Conservation (phyloP, 163 green algal species). For the Scenedesmus sp. region DNA sequence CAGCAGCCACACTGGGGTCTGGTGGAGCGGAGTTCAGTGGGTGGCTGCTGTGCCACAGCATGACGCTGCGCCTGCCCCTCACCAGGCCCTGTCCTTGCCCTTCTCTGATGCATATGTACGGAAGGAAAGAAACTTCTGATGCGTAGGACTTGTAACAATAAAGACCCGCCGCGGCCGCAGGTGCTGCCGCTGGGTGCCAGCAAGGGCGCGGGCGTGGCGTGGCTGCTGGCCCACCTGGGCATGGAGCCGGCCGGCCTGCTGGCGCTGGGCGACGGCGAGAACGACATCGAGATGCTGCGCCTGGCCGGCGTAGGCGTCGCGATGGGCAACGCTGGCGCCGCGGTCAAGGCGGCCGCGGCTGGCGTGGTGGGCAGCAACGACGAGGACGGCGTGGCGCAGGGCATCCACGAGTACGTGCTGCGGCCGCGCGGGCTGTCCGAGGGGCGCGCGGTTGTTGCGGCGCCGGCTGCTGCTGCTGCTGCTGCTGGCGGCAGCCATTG, state of each 20-base stretch:
- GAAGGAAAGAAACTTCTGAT: no score
- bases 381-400: slow-evolving; percentile 81
- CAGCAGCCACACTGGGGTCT: no score
- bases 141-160: no score
- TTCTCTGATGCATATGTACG: no score
- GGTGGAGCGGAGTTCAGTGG: no score
- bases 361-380: slow-evolving; percentile 79
- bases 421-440: slow-evolving; percentile 59
- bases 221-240: slow-evolving; percentile 74
- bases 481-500: not conserved
- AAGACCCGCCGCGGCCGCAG: slow-evolving; percentile 56
- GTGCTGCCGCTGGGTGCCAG: slow-evolving; percentile 80
- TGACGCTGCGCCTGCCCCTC: no score
- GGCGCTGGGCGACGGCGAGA: slow-evolving; percentile 68
- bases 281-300: slow-evolving; percentile 88
- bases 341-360: slow-evolving; percentile 66
- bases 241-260: slow-evolving; percentile 10
- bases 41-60: slow-evolving; percentile 83
- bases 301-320: slow-evolving; percentile 73
- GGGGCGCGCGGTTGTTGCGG: not conserved
- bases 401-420: slow-evolving; percentile 77
- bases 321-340: slow-evolving; percentile 78
- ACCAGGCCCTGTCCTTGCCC: no score
- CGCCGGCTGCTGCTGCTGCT: not conserved
- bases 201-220: slow-evolving; percentile 80